Evolutionary conservation across 2,329 filamentous ascomycete genomes (phyloP).

Genomic region (Fusarium sp.): DNA sequence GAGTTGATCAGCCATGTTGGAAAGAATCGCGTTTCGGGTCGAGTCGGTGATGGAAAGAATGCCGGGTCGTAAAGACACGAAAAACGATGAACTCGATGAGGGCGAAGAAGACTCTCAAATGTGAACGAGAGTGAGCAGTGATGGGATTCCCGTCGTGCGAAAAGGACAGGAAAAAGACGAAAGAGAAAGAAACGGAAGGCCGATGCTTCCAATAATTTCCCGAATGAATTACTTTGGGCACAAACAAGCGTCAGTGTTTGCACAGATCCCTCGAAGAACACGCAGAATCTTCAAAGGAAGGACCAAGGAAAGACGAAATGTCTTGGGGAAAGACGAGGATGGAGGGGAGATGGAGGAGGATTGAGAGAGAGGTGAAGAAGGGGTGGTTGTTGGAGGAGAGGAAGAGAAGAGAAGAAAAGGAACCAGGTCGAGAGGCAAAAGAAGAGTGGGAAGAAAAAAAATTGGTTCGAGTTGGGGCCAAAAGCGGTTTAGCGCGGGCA

Average conservation of each 20-base stretch:
- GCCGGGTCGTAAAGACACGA: slow-evolving; percentile 38
- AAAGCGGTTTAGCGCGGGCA: slow-evolving; percentile 48
- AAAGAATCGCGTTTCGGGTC: slow-evolving; percentile 41
- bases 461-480: slow-evolving; percentile 47
- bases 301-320: slow-evolving; percentile 56
- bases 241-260: slow-evolving; percentile 48
- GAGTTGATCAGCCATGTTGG: slow-evolving; percentile 84
- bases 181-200: slow-evolving; percentile 51
- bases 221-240: slow-evolving; percentile 49
- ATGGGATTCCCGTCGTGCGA: slow-evolving; percentile 45
- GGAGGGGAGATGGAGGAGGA: slow-evolving; percentile 45
- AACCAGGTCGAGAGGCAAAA: slow-evolving; percentile 49
- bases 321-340: slow-evolving; percentile 48
- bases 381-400: slow-evolving; percentile 39
- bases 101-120: slow-evolving; percentile 44
- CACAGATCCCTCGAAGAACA: slow-evolving; percentile 56
- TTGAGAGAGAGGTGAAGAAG: slow-evolving; percentile 34
- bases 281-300: slow-evolving; percentile 61
- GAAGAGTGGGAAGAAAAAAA: slow-evolving; percentile 52
- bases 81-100: slow-evolving; percentile 23
- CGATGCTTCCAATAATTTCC: slow-evolving; percentile 49
- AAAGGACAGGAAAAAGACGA: slow-evolving; percentile 46
- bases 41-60: slow-evolving; percentile 33
- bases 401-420: slow-evolving; percentile 49
- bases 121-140: slow-evolving; percentile 42